Evolutionary conservation across 306 rosid genomes (phyloP), one percentile per base, ranked within the genome.

Genomic region (Malus asiatica): DNA sequence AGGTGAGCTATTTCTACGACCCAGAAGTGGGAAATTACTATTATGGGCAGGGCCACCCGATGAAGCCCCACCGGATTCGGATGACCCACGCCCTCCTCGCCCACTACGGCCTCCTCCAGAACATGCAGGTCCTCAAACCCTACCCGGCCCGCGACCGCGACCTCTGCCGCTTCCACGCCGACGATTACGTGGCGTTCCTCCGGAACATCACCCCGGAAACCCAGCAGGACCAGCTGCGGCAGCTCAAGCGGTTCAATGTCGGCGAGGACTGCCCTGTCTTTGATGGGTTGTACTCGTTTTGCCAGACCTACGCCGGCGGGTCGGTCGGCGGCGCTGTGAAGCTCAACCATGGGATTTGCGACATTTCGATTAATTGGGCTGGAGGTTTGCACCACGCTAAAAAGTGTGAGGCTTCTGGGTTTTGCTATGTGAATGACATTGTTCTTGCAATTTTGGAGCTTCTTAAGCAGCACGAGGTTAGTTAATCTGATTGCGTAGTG

Each of bases 261-360:
- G 97, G 97, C 11, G 97, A 91, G 80, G 97, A 91, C 61, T 91
- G 97, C 72, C 97, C 97, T 9, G 95, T 91, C 35, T 91, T 91
- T 78, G 97, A 91, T 85, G 97, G 97, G 27, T 87, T 91, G 45
- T 91, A 89, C 78, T 85, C 91, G 61, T 91, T 88, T 59, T 91
- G 97, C 83, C 97, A 91, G 80, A 91, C 97, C 65, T 89, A 88
- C 78, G 95, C 95, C 14, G 97, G 97, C 61, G 97, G 97, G 59
- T 91, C 97, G n/a, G 97, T 91, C 81, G 97, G 97, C 73, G 97
- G 97, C 67, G 91, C 97, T 20, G 89, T 91, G 62, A 91, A 91
- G 85, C 85, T 91, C 53, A 92, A 90, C 45, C 97, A 92, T 68
- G 93, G 87, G 33, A 86, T 82, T 64, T 89, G 97, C 65, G 97